A percentile compares a stretch with the other conserved stretches of the same genome.
Conservation (phyloP, 345 rosid genomes). For the Rhizophora apiculata region DNA sequence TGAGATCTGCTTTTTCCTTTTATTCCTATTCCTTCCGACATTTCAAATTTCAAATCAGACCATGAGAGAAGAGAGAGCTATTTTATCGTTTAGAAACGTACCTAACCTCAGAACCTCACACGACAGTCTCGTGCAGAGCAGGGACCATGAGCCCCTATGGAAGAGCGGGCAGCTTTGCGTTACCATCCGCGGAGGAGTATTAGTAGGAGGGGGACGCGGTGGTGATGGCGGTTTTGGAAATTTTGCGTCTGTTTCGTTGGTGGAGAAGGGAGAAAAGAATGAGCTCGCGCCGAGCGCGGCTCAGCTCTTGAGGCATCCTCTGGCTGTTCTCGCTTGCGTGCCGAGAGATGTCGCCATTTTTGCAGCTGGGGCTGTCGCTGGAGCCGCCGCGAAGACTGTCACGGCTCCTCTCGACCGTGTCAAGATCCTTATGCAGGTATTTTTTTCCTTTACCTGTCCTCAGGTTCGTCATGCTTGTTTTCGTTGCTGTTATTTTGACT, state of each 20-base stretch:
- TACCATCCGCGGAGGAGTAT: not conserved
- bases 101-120: constrained; percentile 40
- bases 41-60: constrained; percentile 9
- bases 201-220: not conserved
- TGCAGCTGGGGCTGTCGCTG: constrained; percentile 86
- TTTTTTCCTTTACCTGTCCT: not conserved
- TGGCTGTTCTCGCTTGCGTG: constrained; percentile 60
- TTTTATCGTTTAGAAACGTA: constrained; percentile 35
- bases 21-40: not conserved
- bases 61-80: constrained; percentile 50
- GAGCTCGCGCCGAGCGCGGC: constrained; percentile 54
- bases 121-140: constrained; percentile 22
- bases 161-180: constrained; percentile 20
- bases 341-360: constrained; percentile 79
- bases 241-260: constrained; percentile 67
- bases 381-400: constrained; percentile 91
- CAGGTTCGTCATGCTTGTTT: not conserved
- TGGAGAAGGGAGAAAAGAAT: constrained; percentile 44
- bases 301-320: constrained; percentile 73
- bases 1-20: not conserved
- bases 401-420: constrained; percentile 96
- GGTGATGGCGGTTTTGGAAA: constrained; percentile 20
- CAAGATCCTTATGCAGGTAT: constrained; percentile 95
- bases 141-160: constrained; percentile 26
- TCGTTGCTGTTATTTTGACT: not conserved